Conservation (phyloP, 495 filamentous ascomycete species). For the Aspergillus haitiensis region DNA sequence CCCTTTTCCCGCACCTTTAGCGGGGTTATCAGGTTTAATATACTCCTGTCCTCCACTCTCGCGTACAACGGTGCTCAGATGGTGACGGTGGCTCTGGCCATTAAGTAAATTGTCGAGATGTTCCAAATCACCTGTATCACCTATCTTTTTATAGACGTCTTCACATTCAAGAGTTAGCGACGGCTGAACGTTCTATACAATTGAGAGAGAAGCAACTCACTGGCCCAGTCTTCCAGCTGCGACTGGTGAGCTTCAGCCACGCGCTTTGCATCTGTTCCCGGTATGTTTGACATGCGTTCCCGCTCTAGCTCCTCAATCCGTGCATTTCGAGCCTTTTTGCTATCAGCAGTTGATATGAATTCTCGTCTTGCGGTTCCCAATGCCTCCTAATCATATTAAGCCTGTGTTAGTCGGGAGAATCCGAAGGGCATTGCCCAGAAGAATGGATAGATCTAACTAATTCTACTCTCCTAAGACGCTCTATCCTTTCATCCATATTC, state of each 20-base stretch:
- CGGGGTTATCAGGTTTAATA: not conserved
- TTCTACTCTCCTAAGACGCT: no score
- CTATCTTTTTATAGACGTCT: conserved; percentile 33
- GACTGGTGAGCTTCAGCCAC: conserved; percentile 22
- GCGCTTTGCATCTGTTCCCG: conserved; percentile 26
- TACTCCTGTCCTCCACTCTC: conserved; percentile 12
- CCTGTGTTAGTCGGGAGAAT: no score
- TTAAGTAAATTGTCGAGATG: conserved; percentile 32
- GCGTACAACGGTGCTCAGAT: conserved; percentile 22
- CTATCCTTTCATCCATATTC: no score
- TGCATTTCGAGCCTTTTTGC: not conserved
- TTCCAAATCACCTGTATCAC: conserved; percentile 32
- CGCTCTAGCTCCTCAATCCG: conserved; percentile 28
- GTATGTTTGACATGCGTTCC: conserved; percentile 24
- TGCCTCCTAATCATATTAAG: conserved; percentile 28
- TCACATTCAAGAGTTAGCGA: conserved; percentile 5
- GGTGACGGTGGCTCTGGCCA: conserved; percentile 40
- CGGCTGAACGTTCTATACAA: not conserved
- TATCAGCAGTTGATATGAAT: conserved; percentile 33
- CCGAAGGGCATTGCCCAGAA: no score
- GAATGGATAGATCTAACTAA: no score
- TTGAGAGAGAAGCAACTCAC: conserved; percentile 23
- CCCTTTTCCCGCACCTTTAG: not conserved
- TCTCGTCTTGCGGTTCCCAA: conserved; percentile 39
- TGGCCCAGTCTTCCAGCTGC: conserved; percentile 31